Evolutionary conservation across 345 rosid species (phyloP).

Genomic region (Triadica sebifera): DNA sequence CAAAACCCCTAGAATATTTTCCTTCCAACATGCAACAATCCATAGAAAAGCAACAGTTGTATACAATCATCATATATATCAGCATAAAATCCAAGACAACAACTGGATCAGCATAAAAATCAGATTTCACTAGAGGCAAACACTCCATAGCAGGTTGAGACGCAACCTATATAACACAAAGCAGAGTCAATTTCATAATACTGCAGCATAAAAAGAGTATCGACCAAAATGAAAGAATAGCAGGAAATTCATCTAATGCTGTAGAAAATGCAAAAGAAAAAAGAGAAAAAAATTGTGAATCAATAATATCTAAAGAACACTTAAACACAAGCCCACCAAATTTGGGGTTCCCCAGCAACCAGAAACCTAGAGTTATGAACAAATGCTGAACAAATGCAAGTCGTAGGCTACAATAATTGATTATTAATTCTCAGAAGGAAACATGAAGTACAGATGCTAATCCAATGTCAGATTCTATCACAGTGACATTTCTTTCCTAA

Average conservation of each 20-base stretch:
- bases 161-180: constrained; percentile 65
- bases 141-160: constrained; percentile 99
- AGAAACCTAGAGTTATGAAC: background rate
- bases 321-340: background rate
- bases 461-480: too few species aligned
- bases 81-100: constrained; percentile 97
- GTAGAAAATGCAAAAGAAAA: too few species aligned
- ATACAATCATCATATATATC: constrained; percentile 92
- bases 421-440: background rate
- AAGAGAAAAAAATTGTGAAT: background rate
- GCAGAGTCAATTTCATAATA: constrained; percentile 9
- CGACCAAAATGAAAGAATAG: background rate
- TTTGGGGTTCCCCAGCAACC: background rate
- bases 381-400: too few species aligned
- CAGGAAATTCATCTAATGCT: background rate
- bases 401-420: background rate
- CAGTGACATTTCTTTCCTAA: background rate
- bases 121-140: constrained; percentile 91
- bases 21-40: constrained; percentile 61
- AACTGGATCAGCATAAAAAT: constrained; percentile 88
- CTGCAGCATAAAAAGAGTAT: background rate
- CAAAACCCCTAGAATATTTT: constrained; percentile 71
- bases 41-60: constrained; percentile 95
- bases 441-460: background rate
- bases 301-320: background rate